phyloP scores from a whole-genome alignment of 441 rosid species.

The Lepidium campestre region DNA sequence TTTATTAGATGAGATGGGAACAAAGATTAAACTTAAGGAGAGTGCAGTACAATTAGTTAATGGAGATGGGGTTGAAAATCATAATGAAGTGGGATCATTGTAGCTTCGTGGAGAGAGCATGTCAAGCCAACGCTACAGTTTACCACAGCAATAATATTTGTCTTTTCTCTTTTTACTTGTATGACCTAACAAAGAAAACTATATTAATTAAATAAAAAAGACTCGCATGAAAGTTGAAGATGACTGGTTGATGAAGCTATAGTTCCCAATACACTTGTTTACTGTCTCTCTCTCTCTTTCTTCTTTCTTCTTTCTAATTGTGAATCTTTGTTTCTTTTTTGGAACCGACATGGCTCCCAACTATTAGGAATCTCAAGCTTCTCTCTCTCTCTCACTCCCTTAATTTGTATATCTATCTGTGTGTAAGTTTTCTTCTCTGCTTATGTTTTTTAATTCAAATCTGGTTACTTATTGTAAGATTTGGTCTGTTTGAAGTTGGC shows the following conservation, averaged over 20 bases:
- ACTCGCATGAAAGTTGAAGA: conserved; percentile 41
- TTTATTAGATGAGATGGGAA: not conserved
- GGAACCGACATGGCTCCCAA: conserved; percentile 73
- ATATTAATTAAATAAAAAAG: not conserved
- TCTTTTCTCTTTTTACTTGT: not conserved
- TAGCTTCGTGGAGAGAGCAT: conserved; percentile 25
- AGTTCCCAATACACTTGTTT: conserved; percentile 48
- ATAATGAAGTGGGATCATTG: conserved; percentile 21
- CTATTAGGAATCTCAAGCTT: conserved; percentile 28
- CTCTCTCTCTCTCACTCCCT: not conserved
- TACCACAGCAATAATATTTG: conserved; percentile 1
- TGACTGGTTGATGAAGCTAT: conserved; percentile 43
- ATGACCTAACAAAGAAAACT: not conserved
- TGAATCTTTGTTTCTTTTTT: conserved; percentile 33
- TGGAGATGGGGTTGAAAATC: conserved; percentile 8
- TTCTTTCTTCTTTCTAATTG: not conserved
- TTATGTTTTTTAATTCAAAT: not conserved
- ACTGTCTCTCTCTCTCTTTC: conserved; percentile 16
- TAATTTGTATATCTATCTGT: not conserved
- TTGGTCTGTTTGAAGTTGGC: not conserved
- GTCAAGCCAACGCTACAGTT: conserved; percentile 27
- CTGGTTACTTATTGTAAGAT: conserved; percentile 4
- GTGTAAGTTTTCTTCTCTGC: conserved; percentile 3
- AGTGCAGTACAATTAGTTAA: not conserved
- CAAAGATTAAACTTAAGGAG: not conserved